Evolutionary conservation across 768 basidiomycete species (phyloP).

Genomic region (Rhizopogon rudus): DNA sequence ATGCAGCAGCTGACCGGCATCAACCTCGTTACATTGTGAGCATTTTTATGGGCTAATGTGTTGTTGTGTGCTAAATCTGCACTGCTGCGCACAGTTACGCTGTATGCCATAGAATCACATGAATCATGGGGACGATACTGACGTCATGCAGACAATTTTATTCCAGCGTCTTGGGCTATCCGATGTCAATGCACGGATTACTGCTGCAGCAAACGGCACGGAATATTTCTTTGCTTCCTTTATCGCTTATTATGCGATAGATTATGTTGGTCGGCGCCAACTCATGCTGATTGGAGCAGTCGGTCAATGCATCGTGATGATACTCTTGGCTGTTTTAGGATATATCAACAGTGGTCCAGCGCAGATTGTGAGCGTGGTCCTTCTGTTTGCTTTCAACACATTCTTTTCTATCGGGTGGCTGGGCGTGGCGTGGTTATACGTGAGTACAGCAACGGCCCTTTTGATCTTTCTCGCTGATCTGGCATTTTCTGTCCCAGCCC

Average conservation of each 20-base stretch:
- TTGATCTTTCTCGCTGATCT: not conserved
- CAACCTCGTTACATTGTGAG: constrained; percentile 25
- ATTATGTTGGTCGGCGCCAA: constrained; percentile 42
- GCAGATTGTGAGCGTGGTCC: constrained; percentile 18
- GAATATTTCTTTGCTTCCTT: constrained; percentile 42
- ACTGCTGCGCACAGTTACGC: constrained; percentile 5
- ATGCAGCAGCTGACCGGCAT: constrained; percentile 30
- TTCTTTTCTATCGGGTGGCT: constrained; percentile 36
- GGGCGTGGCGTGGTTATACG: constrained; percentile 31
- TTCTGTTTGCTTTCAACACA: constrained; percentile 31
- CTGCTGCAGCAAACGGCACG: constrained; percentile 33
- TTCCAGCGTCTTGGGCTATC: constrained; percentile 18
- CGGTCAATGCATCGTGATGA: constrained; percentile 27
- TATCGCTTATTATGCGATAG: constrained; percentile 43
- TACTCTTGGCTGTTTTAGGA: constrained; percentile 21
- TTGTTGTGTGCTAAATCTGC: not conserved
- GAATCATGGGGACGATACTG: not conserved
- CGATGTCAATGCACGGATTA: constrained; percentile 20
- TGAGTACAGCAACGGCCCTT: not conserved
- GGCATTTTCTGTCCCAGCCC: constrained; percentile 9
- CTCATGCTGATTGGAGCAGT: constrained; percentile 42
- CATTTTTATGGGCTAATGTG: not conserved
- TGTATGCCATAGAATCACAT: not conserved
- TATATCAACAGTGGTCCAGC: constrained; percentile 15
- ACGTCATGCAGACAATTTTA: constrained; percentile 6